phyloP scores from a whole-genome alignment of 2,329 filamentous ascomycete genomes.

The Lachnellula subtilissima region DNA sequence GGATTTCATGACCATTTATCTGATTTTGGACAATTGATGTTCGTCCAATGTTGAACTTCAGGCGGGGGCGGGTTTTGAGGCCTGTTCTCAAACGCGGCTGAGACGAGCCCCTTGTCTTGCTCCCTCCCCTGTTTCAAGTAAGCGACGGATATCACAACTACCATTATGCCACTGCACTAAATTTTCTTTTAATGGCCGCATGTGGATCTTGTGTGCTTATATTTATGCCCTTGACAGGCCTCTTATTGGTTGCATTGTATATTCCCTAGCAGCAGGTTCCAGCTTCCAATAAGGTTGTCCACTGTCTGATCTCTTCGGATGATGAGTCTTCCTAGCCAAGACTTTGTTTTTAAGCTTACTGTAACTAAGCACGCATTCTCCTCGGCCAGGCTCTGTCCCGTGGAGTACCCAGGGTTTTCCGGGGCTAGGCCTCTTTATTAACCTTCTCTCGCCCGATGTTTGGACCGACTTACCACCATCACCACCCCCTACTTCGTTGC shows the following conservation, averaged over 20 bases:
- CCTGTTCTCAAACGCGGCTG: slow-evolving; percentile 17
- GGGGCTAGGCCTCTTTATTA: slow-evolving; percentile 13
- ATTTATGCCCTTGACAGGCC: neutral
- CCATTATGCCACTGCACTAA: slow-evolving; percentile 9
- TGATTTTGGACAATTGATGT: neutral
- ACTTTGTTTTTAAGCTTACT: slow-evolving; percentile 14
- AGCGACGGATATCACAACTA: slow-evolving; percentile 7
- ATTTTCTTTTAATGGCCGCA: neutral
- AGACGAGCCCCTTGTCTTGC: slow-evolving; percentile 10
- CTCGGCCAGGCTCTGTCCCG: slow-evolving; percentile 24
- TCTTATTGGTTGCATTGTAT: too few relatives aligned
- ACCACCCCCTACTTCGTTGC: slow-evolving; percentile 10
- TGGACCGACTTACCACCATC: slow-evolving; percentile 10
- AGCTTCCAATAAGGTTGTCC: too few relatives aligned
- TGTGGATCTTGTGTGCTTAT: neutral
- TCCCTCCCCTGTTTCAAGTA: neutral
- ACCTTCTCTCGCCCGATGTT: slow-evolving; percentile 12
- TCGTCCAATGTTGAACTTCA: neutral
- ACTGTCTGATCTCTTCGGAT: slow-evolving; percentile 19
- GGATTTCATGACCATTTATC: too few relatives aligned
- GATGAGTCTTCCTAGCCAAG: slow-evolving; percentile 18
- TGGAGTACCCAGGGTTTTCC: slow-evolving; percentile 12
- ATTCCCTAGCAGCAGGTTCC: too few relatives aligned
- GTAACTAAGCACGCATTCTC: slow-evolving; percentile 1
- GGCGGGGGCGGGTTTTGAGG: slow-evolving; percentile 3